Evolutionary conservation across 257 asterid species (phyloP).

Genomic region (Plantago elongata): DNA sequence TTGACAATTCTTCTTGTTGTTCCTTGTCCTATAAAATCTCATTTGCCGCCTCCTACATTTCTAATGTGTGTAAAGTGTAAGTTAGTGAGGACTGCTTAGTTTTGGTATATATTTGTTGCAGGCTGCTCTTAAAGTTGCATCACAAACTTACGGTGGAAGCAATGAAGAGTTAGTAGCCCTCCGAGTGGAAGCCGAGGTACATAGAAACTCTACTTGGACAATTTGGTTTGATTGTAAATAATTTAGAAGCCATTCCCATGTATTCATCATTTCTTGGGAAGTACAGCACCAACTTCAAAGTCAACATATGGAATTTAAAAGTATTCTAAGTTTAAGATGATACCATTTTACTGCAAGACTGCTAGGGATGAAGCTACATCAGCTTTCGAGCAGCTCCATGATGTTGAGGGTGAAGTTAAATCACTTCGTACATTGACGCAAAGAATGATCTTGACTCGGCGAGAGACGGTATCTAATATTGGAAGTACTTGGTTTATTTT

Average conservation of each 20-base stretch:
- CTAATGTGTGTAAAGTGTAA: not conserved
- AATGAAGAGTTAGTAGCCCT: conserved; percentile 66
- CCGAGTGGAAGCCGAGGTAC: conserved; percentile 82
- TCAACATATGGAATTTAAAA: not conserved
- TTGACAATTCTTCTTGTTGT: no score
- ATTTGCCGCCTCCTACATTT: no score
- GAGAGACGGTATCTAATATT: conserved; percentile 66
- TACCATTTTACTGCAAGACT: conserved; percentile 31
- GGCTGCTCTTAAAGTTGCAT: conserved; percentile 84
- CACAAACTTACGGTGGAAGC: conserved; percentile 70
- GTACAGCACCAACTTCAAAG: not conserved
- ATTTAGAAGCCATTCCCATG: no score
- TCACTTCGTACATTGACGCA: conserved; percentile 53
- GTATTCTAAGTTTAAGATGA: not conserved
- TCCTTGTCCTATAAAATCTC: no score
- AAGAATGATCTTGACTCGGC: conserved; percentile 67
- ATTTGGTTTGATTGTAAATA: conserved; percentile 7
- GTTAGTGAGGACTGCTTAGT: conserved; percentile 1
- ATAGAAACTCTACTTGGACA: conserved; percentile 16
- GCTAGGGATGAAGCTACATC: conserved; percentile 74
- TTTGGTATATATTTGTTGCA: conserved; percentile 19
- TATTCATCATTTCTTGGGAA: no score
- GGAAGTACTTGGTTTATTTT: conserved; percentile 12
- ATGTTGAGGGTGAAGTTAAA: conserved; percentile 45
- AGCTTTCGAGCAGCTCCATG: conserved; percentile 55